These are phyloP conservation scores for Funneliformis caledonium DNA, from an alignment of 371 early-diverging fungal genomes.

Conservation along the genomic window DNA sequence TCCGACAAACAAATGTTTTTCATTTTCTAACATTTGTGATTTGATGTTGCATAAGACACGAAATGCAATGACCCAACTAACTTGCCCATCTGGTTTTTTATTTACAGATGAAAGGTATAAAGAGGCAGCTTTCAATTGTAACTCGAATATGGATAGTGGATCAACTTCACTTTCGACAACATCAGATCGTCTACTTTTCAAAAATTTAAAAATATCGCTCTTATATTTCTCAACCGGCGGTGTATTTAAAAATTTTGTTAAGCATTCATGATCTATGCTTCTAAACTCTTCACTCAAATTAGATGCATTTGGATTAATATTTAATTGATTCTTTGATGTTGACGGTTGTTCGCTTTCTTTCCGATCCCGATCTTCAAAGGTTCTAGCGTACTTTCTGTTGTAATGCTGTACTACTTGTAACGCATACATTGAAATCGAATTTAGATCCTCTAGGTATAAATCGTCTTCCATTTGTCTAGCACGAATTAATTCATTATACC, in stretches of 20 bases:
- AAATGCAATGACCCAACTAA: slow-evolving; percentile 34
- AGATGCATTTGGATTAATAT: background rate
- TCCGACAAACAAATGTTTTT: background rate
- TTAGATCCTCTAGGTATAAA: background rate
- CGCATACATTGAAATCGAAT: background rate
- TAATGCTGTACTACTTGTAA: background rate
- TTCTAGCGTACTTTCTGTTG: background rate
- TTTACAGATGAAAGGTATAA: background rate
- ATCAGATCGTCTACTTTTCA: background rate
- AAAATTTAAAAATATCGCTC: background rate
- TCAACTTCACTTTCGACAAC: background rate
- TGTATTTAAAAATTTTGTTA: background rate
- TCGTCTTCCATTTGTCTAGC: background rate
- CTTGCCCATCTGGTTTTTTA: background rate
- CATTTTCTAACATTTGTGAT: slow-evolving; percentile 22
- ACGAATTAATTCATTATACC: background rate
- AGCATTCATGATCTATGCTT: background rate
- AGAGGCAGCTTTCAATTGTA: slow-evolving; percentile 20
- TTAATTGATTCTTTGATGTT: too few species aligned
- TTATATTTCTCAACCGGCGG: background rate
- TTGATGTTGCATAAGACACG: slow-evolving; percentile 29
- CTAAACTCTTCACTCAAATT: background rate
- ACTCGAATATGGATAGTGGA: background rate
- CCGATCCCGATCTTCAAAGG: background rate
- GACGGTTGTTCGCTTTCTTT: background rate